These are phyloP conservation scores for Phoenix roebelenii DNA, from an alignment of 176 grass and related monocot species.

Conservation along the genomic window DNA sequence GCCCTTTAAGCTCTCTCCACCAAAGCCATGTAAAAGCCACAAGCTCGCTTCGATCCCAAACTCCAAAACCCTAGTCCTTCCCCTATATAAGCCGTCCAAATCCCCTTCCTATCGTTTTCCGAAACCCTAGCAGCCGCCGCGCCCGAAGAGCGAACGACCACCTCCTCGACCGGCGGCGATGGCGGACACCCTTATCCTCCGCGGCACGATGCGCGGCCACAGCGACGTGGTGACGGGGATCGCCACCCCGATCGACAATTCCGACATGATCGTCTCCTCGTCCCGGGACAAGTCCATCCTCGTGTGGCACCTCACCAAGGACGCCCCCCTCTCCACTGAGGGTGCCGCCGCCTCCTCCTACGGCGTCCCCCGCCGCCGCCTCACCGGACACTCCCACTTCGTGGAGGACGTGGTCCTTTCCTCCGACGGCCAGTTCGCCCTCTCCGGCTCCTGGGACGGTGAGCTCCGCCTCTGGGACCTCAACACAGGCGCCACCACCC, in stretches of 20 bases:
- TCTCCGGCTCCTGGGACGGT: constrained; percentile 87
- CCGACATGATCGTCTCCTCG: constrained; percentile 67
- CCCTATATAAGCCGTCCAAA: too few species aligned
- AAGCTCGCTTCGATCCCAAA: too few species aligned
- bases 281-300: constrained; percentile 94
- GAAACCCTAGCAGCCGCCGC: too few species aligned
- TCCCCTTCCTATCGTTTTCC: too few species aligned
- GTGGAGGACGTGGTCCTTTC: constrained; percentile 86
- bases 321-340: constrained; percentile 11
- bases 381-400: constrained; percentile 84
- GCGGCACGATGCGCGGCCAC: constrained; percentile 72
- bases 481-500: constrained; percentile 46
- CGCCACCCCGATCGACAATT: constrained; percentile 71
- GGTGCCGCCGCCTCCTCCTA: constrained; percentile 23
- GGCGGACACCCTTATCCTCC: constrained; percentile 64
- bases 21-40: too few species aligned
- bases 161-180: constrained; percentile 8
- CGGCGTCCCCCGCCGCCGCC: constrained; percentile 71
- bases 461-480: constrained; percentile 91
- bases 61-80: too few species aligned
- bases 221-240: constrained; percentile 68
- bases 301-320: constrained; percentile 70
- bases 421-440: constrained; percentile 73
- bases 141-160: too few species aligned
- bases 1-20: too few species aligned